Base-by-base conservation (phyloP, 2,329 filamentous ascomycete genomes). In the Dactylellina cionopaga region DNA sequence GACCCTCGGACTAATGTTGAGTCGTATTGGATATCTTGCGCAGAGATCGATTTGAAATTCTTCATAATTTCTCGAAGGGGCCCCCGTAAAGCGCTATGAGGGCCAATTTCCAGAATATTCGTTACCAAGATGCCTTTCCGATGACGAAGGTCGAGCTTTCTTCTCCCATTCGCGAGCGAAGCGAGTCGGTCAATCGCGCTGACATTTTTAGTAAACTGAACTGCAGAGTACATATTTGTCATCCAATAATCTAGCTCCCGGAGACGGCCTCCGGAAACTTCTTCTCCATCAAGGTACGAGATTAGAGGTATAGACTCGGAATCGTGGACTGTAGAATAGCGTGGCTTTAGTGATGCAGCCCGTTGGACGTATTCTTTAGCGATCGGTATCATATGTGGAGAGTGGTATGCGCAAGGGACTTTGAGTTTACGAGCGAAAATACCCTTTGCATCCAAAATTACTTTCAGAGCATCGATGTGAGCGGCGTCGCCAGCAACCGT, bases 321-420 rank as follows among this genome's bases (percentile, higher is more conserved):
- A 13, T 5, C 7, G 24, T 47, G n/a, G n/a, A n/a, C 17, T 10
- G n/a, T 13, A 13, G 49, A 9, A 22, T 39, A 49, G 5, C 51
- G 41, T 41, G 31, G 51, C 24, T 66, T 44, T 17, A 66, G 41
- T n/a, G 5, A 3, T 6, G 52, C 63, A 22, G 63, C 63, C 52
- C 55, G 51, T 68, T 56, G 17, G 13, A 73, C 74, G 58, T 82
- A 82, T 10, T 78, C 77, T 31, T 79, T 78, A 0, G 77, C 79
- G 10, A 80, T 75, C 1, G 65, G 39, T 75, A 78, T 75, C 81
- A 83, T 82, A 66, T 81, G 81, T 27, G 78, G 79, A 0, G 81
- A 82, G 75, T 84, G 83, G 69, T 83, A 84, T 0, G 83, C 82
- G 1, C 78, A 80, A 54, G 82, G 80, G 35, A 83, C 81, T 3